Conservation (phyloP, 2,329 filamentous ascomycete genomes). For the Fusarium setosum region DNA sequence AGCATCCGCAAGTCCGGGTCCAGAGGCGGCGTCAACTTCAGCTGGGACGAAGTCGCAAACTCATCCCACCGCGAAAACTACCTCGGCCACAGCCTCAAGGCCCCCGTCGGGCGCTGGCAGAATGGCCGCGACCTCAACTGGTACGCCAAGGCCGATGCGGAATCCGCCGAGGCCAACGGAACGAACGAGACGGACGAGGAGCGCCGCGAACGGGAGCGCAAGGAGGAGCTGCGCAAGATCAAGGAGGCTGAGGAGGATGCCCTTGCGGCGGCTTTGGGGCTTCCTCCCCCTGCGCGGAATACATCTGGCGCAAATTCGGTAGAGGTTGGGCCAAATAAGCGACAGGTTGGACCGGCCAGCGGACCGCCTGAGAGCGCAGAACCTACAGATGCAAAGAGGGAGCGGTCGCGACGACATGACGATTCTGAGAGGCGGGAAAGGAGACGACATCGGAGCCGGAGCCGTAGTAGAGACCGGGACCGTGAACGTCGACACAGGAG, state of each 20-base stretch:
- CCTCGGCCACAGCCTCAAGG: slow-evolving; percentile 91
- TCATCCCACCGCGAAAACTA: slow-evolving; percentile 90
- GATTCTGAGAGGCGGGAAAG: slow-evolving; percentile 47
- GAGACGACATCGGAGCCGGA: slow-evolving; percentile 51
- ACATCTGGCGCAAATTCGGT: slow-evolving; percentile 75
- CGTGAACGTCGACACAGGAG: slow-evolving; percentile 46
- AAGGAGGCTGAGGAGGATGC: slow-evolving; percentile 96
- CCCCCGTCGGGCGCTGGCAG: slow-evolving; percentile 92
- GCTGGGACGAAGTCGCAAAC: slow-evolving; percentile 92
- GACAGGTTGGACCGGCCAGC: slow-evolving; percentile 47
- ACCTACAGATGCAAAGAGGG: slow-evolving; percentile 41
- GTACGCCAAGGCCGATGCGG: slow-evolving; percentile 68
- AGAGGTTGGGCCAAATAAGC: slow-evolving; percentile 62
- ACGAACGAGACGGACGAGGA: slow-evolving; percentile 69
- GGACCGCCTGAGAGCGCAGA: slow-evolving; percentile 39
- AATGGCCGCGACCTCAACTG: slow-evolving; percentile 76
- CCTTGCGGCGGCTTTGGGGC: slow-evolving; percentile 82
- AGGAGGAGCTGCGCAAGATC: slow-evolving; percentile 82
- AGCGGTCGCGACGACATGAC: slow-evolving; percentile 47
- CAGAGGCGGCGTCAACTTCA: slow-evolving; percentile 94
- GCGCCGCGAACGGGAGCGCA: slow-evolving; percentile 69
- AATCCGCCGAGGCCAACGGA: slow-evolving; percentile 54
- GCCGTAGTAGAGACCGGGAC: slow-evolving; percentile 46
- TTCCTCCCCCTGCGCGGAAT: slow-evolving; percentile 74
- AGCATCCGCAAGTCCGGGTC: slow-evolving; percentile 92